These are phyloP conservation scores for Sphaerostilbella broomeana DNA, from an alignment of 2,329 filamentous ascomycete species.

Conservation along the genomic window DNA sequence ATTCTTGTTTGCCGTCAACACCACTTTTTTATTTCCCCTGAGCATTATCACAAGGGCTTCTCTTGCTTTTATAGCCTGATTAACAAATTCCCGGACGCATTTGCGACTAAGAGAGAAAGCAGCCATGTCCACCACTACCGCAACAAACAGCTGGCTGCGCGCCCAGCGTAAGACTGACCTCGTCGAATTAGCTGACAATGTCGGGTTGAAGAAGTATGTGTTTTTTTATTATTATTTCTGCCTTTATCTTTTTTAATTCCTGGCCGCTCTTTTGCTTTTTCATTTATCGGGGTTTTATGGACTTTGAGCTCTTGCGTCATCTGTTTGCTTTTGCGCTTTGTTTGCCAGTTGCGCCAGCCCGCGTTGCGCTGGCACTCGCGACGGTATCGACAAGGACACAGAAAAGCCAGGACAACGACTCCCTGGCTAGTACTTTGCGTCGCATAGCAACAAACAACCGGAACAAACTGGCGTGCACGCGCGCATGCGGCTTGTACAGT, in stretches of 20 bases:
- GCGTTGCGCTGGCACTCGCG: no score
- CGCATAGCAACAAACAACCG: no score
- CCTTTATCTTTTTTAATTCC: neutral
- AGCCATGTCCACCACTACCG: slow-evolving; percentile 23
- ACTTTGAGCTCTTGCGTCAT: slow-evolving; percentile 8
- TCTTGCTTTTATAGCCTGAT: no score
- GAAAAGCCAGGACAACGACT: no score
- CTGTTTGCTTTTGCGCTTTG: slow-evolving; percentile 1
- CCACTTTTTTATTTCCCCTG: no score
- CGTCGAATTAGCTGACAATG: slow-evolving; percentile 62
- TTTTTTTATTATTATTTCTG: slow-evolving; percentile 7
- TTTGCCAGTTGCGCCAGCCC: slow-evolving; percentile 5
- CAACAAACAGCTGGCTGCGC: slow-evolving; percentile 63
- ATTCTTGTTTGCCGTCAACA: no score
- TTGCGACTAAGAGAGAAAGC: neutral
- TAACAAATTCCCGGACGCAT: no score
- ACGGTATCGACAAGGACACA: neutral
- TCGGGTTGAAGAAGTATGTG: slow-evolving; percentile 67
- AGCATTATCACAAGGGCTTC: no score
- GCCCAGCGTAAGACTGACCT: slow-evolving; percentile 79
- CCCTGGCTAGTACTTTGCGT: no score
- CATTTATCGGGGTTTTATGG: neutral
- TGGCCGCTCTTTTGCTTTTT: slow-evolving; percentile 1
- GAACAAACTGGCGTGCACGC: no score
- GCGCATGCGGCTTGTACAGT: no score